Evolutionary conservation across 352 stramenopile species (phyloP).

Genomic region (Globisporangium cylindrosporum): DNA sequence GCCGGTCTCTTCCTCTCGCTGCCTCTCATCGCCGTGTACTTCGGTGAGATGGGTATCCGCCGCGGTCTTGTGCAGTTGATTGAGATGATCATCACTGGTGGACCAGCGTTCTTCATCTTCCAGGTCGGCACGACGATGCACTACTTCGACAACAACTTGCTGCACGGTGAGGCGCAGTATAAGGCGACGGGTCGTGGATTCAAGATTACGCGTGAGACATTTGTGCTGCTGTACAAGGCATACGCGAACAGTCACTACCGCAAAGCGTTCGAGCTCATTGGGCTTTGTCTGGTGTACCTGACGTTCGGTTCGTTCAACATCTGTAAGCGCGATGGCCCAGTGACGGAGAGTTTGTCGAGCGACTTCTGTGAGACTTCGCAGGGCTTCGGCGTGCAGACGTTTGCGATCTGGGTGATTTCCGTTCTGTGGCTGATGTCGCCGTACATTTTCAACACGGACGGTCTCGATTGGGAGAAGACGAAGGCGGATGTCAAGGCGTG

Average conservation of each 20-base stretch:
- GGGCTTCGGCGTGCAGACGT: conserved; percentile 77
- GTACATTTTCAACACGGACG: conserved; percentile 87
- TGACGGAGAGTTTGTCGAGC: conserved; percentile 39
- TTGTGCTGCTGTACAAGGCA: conserved; percentile 80
- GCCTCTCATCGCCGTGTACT: conserved; percentile 75
- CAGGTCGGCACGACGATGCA: conserved; percentile 83
- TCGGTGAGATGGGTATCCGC: conserved; percentile 70
- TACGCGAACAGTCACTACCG: conserved; percentile 74
- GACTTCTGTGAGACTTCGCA: conserved; percentile 72
- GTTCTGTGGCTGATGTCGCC: conserved; percentile 72
- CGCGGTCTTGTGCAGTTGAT: conserved; percentile 70
- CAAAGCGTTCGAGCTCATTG: conserved; percentile 76
- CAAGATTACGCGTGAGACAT: conserved; percentile 82
- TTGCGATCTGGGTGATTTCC: conserved; percentile 76
- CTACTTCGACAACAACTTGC: conserved; percentile 84
- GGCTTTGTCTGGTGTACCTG: conserved; percentile 73
- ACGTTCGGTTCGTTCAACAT: conserved; percentile 70
- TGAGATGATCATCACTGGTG: conserved; percentile 75
- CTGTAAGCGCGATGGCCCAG: conserved; percentile 43
- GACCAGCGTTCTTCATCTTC: conserved; percentile 79
- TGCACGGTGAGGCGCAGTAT: conserved; percentile 78
- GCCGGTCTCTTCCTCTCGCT: conserved; percentile 77
- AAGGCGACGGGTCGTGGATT: conserved; percentile 80
- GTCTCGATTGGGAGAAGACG: conserved; percentile 81
- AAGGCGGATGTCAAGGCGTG: conserved; percentile 74